A percentile compares a stretch with the other conserved stretches of the same genome.
Conservation (phyloP, 2,329 filamentous ascomycete species). For the Alternaria dauci region DNA sequence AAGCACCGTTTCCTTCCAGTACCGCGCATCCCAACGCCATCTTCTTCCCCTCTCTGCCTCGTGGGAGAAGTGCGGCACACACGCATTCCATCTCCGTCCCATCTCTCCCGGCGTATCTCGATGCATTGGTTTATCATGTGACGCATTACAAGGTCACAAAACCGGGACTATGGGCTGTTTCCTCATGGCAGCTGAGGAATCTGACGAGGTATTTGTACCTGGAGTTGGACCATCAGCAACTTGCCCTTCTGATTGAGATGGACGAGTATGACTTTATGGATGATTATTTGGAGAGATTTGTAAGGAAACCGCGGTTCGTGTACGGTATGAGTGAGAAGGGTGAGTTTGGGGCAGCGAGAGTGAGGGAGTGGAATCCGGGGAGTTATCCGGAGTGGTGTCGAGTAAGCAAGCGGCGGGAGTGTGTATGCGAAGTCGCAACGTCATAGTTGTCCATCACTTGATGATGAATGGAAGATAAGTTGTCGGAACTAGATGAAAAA, state of each 20-base stretch:
- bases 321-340: background rate
- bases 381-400: constrained; percentile 7
- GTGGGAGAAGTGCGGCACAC: background rate
- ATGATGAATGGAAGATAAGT: too few relatives aligned
- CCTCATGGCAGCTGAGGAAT: background rate
- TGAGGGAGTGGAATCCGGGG: constrained; percentile 1
- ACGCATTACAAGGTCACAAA: background rate
- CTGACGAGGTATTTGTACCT: constrained; percentile 9
- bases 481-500: too few relatives aligned
- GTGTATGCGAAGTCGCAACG: background rate
- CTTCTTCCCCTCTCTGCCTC: background rate
- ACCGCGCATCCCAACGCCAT: background rate
- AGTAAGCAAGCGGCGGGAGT: background rate
- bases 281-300: background rate
- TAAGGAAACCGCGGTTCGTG: constrained; percentile 3
- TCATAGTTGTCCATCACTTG: background rate
- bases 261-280: constrained; percentile 8
- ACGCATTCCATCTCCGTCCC: background rate
- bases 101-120: background rate
- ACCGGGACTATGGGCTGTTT: background rate
- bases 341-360: background rate
- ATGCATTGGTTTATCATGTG: background rate
- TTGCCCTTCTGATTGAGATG: constrained; percentile 4
- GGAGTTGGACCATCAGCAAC: constrained; percentile 3
- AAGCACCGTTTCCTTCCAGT: background rate